These are phyloP conservation scores for Endocalyx cinctus DNA, from an alignment of 2,329 filamentous ascomycete genomes.

Conservation along the genomic window DNA sequence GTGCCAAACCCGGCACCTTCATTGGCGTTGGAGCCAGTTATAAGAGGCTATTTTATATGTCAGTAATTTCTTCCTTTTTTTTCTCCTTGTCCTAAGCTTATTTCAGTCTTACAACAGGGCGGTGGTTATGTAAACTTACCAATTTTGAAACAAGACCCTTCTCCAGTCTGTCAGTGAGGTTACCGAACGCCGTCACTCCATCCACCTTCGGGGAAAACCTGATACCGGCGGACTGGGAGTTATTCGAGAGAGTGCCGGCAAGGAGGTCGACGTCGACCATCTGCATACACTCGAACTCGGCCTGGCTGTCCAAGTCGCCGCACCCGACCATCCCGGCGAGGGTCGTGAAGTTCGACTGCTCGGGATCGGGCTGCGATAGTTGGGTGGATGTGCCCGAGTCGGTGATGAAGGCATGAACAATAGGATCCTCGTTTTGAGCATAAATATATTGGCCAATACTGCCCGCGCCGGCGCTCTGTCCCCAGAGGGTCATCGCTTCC, in stretches of 20 bases:
- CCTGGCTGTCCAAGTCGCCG: conserved; percentile 10
- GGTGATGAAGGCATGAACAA: conserved; percentile 31
- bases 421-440: conserved; percentile 17
- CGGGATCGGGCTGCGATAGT: conserved; percentile 29
- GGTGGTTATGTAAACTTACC: too few species aligned
- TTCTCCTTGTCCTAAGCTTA: too few species aligned
- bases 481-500: conserved; percentile 4
- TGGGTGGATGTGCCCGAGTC: conserved; percentile 30
- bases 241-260: conserved; percentile 7
- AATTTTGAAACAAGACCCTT: conserved; percentile 8
- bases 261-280: conserved; percentile 12
- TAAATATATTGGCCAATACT: conserved; percentile 2
- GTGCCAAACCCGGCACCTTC: conserved; percentile 18
- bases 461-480: conserved; percentile 8
- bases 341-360: conserved; percentile 20
- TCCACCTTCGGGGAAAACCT: conserved; percentile 5
- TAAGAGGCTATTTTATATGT: too few species aligned
- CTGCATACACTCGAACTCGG: conserved; percentile 21
- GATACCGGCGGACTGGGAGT: conserved; percentile 4
- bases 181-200: conserved; percentile 7
- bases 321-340: conserved; percentile 20
- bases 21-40: conserved; percentile 21
- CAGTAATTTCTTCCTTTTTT: too few species aligned
- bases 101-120: too few species aligned
- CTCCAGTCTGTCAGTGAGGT: conserved; percentile 6